Base-by-base conservation (phyloP, 176 grass and related monocot species). In the Lolium multiflorum region DNA sequence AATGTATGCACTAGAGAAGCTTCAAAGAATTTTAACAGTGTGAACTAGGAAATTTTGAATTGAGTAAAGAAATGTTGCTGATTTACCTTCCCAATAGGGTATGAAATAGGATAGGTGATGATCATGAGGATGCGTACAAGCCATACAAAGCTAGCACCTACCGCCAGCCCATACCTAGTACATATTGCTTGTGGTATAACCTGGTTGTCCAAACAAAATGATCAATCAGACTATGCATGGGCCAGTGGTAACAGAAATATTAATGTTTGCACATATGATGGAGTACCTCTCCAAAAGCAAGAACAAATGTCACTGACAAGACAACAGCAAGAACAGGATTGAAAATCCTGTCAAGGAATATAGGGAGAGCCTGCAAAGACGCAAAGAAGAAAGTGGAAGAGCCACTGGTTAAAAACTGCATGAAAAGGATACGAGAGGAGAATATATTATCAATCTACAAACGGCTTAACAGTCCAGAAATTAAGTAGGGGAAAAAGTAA, bases 151-250 rank as follows among this genome's bases (percentile, higher is more conserved):
- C 90, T 99, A 89, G 97, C 90, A 86, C 97, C 97, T 24, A 99
- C 97, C n/a, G 90, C 94, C 68, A 99, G 81, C 60, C 97, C 97
- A 83, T 99, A 99, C 91, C 94, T 93, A 18, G 97, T 94, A 84
- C 97, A 99, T 77, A 99, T 99, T 71, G 97, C 97, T 94, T 99
- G 97, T 78, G 97, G 97, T 90, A 99, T 96, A 81, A 99, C 97
- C 97, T 99, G 82, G 78, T 78, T 71, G 65, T 74, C 71, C 11
- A 85, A 91, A 86, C 63, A 24, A n/a, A 73, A 90, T 76, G 13
- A 65, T 89, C 74, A 81, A 18, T 63, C 51, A 74, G 59, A 78
- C 67, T 46, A 68, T 52, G 13, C 26, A 15, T 76, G 17, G 25
- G 21, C 9, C 9, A 18, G 3, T 62, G 21, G 48, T 67, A 68